phyloP scores from a whole-genome alignment of 2,329 filamentous ascomycete genomes.

The Cercospora janseana region DNA sequence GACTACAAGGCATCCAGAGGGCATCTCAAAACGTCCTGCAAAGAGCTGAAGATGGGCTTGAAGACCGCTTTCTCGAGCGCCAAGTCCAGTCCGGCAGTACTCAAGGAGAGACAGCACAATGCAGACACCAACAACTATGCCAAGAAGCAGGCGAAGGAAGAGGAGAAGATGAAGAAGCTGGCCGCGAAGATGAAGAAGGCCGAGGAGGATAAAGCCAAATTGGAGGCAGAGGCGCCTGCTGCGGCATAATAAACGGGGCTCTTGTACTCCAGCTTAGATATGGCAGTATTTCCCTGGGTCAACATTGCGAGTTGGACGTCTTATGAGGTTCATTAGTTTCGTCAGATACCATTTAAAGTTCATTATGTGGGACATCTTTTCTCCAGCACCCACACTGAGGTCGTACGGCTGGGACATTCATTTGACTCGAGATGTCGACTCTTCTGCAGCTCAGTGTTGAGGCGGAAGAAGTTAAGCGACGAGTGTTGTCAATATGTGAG shows the following conservation, averaged over 20 bases:
- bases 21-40: constrained; percentile 20
- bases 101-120: constrained; percentile 12
- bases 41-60: constrained; percentile 13
- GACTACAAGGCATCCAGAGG: constrained; percentile 20
- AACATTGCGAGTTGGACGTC: too few relatives aligned
- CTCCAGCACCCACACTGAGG: too few relatives aligned
- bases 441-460: too few relatives aligned
- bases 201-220: constrained; percentile 12
- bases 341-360: too few relatives aligned
- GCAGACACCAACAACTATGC: constrained; percentile 5
- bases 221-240: constrained; percentile 5
- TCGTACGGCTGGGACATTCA: too few relatives aligned
- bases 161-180: constrained; percentile 12
- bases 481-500: too few relatives aligned
- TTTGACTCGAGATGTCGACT: too few relatives aligned
- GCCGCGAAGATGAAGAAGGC: constrained; percentile 17
- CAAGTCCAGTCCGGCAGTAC: constrained; percentile 5
- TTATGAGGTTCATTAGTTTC: too few relatives aligned
- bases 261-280: too few relatives aligned
- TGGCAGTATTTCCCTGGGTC: too few relatives aligned
- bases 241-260: not conserved
- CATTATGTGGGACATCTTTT: too few relatives aligned
- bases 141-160: constrained; percentile 12
- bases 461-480: too few relatives aligned
- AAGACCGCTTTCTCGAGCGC: constrained; percentile 12